These are phyloP conservation scores for Rutidosis leptorrhynchoides DNA, from an alignment of 129 eudicot species.

Conservation along the genomic window DNA sequence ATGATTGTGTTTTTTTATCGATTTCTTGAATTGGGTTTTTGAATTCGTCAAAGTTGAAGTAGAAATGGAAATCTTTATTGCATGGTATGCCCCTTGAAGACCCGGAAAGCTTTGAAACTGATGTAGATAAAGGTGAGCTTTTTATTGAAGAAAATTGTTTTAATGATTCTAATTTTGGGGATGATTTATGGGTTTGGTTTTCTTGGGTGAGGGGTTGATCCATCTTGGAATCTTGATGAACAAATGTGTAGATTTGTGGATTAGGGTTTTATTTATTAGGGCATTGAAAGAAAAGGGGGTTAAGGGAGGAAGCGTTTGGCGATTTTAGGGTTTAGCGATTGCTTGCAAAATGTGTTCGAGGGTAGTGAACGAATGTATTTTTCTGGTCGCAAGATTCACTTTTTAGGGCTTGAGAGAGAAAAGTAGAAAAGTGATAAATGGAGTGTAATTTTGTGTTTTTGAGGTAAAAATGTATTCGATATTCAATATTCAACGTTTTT, in stretches of 20 bases:
- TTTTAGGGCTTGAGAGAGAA: slow-evolving; percentile 15
- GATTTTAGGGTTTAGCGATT: slow-evolving; percentile 34
- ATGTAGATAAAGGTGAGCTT: slow-evolving; percentile 17
- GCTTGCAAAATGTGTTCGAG: neutral
- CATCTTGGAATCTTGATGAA: slow-evolving; percentile 23
- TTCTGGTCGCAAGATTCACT: slow-evolving; percentile 15
- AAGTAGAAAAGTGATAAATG: neutral
- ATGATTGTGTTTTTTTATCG: slow-evolving; percentile 28
- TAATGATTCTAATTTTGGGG: slow-evolving; percentile 25
- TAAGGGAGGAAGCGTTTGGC: slow-evolving; percentile 20
- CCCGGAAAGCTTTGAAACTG: slow-evolving; percentile 55
- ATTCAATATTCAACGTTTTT: too few species aligned
- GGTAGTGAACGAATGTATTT: slow-evolving; percentile 25
- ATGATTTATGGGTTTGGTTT: slow-evolving; percentile 26
- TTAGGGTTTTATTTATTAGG: slow-evolving; percentile 24
- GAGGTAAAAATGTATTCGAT: neutral
- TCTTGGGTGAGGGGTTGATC: slow-evolving; percentile 26
- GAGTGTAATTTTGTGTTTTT: neutral
- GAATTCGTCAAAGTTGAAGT: slow-evolving; percentile 53
- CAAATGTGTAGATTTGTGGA: neutral
- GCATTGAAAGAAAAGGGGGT: slow-evolving; percentile 27
- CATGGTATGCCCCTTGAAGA: slow-evolving; percentile 55
- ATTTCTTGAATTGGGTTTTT: slow-evolving; percentile 39
- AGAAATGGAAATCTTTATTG: slow-evolving; percentile 53
- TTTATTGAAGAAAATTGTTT: slow-evolving; percentile 21